Evolutionary conservation across 768 basidiomycete genomes (phyloP), one percentile per base, ranked within the genome.

Genomic region (Pulveroboletus frians): DNA sequence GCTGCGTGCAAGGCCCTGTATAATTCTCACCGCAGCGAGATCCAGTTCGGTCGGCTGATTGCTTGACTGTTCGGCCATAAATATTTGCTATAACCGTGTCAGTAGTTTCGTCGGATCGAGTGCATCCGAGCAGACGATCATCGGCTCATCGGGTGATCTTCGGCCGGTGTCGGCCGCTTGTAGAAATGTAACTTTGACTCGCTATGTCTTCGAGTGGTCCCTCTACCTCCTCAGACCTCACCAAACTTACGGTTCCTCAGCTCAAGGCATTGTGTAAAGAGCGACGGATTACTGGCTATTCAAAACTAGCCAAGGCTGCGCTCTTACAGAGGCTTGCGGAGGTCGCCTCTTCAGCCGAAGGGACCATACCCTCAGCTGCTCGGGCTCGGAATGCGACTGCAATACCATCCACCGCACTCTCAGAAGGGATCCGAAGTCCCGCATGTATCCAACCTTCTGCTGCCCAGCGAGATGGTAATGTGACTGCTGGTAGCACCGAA

Each of bases 221-320:
- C 27, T 35, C 51, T 4, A 27, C 17, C 40, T 15, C 47, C 4
- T 31, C 51, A 29, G 59, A 62, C 41, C 55, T 66, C 47, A 29
- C 26, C 47, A 76, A 69, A 44, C 62, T 84, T 2, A 84, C 79
- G 8, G 80, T 85, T 9, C 63, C 79, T 17, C 81, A 83, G 54
- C 73, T 90, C 17, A 87, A 80, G 59, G 73, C 73, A 4, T 50
- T 88, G 13, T 89, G 85, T 66, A 88, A 84, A 60, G 84, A 82
- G 43, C 74, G 67, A 47, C 69, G 74, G 18, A 68, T 88, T 21
- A 59, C 71, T 37, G 83, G 83, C 0, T 88, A 85, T 60, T 85
- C 84, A 9, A 89, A 83, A 60, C 76, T 86, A 17, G 61, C 66
- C 35, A 88, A 88, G 63, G 66, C 70, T 44, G 76, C 70, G 1